Evolutionary conservation across 768 basidiomycete genomes (phyloP).

Genomic region (Phylloporus rhodoxanthus): DNA sequence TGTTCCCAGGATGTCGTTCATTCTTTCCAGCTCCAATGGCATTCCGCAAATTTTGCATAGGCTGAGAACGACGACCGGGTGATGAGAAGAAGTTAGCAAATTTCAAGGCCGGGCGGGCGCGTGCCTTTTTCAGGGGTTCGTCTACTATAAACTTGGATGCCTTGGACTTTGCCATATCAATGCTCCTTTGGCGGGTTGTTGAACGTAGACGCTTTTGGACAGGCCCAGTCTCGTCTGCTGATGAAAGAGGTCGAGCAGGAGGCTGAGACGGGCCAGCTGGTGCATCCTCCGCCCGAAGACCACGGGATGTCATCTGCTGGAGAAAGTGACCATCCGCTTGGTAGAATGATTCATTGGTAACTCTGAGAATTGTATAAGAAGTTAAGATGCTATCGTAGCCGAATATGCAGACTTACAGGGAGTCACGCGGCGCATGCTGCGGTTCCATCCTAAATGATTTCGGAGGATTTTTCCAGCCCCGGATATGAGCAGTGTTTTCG

Average conservation of each 20-base stretch:
- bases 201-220: slow-evolving; percentile 71
- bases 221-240: slow-evolving; percentile 77
- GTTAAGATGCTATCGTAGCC: neutral
- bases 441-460: slow-evolving; percentile 55
- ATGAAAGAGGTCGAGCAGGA: slow-evolving; percentile 65
- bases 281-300: slow-evolving; percentile 37
- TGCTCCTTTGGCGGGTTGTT: slow-evolving; percentile 48
- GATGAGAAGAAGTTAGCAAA: slow-evolving; percentile 87
- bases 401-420: slow-evolving; percentile 41
- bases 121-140: slow-evolving; percentile 84
- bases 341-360: slow-evolving; percentile 50
- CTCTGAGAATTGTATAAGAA: slow-evolving; percentile 33
- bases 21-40: slow-evolving; percentile 46
- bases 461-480: slow-evolving; percentile 49
- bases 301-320: slow-evolving; percentile 39
- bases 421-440: slow-evolving; percentile 51
- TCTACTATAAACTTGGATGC: slow-evolving; percentile 56
- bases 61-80: slow-evolving; percentile 74
- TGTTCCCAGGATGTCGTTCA: slow-evolving; percentile 39
- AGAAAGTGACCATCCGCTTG: slow-evolving; percentile 55
- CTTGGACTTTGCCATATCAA: slow-evolving; percentile 47
- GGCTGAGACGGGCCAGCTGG: slow-evolving; percentile 41
- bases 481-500: slow-evolving; percentile 51
- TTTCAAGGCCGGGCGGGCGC: slow-evolving; percentile 82
- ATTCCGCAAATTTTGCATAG: slow-evolving; percentile 59